These are phyloP conservation scores for Backusella circina DNA, from an alignment of 192 early-diverging fungal species.

Conservation along the genomic window DNA sequence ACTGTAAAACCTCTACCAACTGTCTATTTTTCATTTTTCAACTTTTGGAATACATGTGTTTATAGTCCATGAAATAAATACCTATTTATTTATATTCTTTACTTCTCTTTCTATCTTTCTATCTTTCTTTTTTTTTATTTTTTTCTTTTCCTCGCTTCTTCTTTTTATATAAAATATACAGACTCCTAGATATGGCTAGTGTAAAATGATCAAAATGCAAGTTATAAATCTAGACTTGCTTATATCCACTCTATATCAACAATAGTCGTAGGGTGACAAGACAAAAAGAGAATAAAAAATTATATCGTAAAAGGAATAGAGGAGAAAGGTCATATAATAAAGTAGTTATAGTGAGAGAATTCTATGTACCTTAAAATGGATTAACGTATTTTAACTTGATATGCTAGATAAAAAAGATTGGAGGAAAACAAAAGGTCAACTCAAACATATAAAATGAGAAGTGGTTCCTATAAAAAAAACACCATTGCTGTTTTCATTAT, in stretches of 20 bases:
- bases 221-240: background rate
- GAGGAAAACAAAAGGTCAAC: background rate
- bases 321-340: background rate
- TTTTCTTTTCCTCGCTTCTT: background rate
- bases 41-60: background rate
- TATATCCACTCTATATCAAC: background rate
- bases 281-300: background rate
- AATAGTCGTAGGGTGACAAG: background rate
- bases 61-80: background rate
- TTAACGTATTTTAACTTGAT: background rate
- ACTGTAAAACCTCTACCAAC: background rate
- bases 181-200: background rate
- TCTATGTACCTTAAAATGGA: background rate
- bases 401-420: background rate
- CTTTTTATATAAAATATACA: background rate
- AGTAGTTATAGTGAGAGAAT: background rate
- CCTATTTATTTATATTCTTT: background rate
- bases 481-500: background rate
- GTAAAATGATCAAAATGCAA: background rate
- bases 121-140: background rate
- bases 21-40: background rate
- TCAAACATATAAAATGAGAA: too few relatives aligned
- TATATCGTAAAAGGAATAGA: background rate
- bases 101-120: background rate
- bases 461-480: background rate